Evolutionary conservation across 192 early-diverging fungal species (phyloP).

Genomic region (Nowakowskiella sp.): DNA sequence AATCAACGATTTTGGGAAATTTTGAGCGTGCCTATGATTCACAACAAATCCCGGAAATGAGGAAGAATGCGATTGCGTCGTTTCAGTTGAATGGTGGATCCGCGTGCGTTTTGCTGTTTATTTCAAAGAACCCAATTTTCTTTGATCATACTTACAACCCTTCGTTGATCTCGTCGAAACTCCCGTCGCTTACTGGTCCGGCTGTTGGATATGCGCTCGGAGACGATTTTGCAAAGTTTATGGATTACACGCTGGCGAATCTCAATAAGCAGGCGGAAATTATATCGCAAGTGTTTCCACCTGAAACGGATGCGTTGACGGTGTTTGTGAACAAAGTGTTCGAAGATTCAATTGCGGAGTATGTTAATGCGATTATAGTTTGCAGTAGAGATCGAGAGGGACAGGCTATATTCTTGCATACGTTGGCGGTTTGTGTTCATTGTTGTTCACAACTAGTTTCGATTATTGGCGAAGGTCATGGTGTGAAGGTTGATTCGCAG

Average conservation of each 20-base stretch:
- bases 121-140: slow-evolving; percentile 80
- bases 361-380: slow-evolving; percentile 53
- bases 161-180: slow-evolving; percentile 26
- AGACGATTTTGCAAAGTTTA: slow-evolving; percentile 59
- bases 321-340: slow-evolving; percentile 68
- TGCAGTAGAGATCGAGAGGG: slow-evolving; percentile 53
- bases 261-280: slow-evolving; percentile 54
- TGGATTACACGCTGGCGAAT: slow-evolving; percentile 53
- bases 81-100: slow-evolving; percentile 67
- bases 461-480: slow-evolving; percentile 10
- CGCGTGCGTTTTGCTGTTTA: slow-evolving; percentile 64
- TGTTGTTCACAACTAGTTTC: slow-evolving; percentile 54
- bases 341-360: slow-evolving; percentile 75
- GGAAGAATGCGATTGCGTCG: slow-evolving; percentile 54
- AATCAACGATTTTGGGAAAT: slow-evolving; percentile 59
- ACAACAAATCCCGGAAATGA: slow-evolving; percentile 57
- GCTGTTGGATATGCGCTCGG: slow-evolving; percentile 39
- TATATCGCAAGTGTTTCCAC: slow-evolving; percentile 60
- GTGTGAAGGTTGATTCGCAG: slow-evolving; percentile 41
- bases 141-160: slow-evolving; percentile 68
- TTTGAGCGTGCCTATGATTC: slow-evolving; percentile 73
- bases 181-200: slow-evolving; percentile 20
- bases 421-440: slow-evolving; percentile 51
- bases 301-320: slow-evolving; percentile 61
- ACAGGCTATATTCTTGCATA: slow-evolving; percentile 56